Conservation (phyloP, 1,139 yeast species). For the Nakaseomyces nivariensis region DNA sequence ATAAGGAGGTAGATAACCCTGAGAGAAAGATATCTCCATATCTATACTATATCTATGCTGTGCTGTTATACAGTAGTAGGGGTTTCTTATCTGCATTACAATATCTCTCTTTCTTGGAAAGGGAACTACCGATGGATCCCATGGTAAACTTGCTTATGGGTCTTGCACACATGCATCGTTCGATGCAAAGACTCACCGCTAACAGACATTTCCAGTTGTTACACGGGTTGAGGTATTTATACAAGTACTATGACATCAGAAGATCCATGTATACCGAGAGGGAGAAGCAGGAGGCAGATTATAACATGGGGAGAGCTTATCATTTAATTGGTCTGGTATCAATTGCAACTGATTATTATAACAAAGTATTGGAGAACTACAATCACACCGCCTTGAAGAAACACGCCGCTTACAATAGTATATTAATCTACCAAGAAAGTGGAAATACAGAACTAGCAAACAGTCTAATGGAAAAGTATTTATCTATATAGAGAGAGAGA, state of each 20-base stretch:
- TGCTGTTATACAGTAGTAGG: constrained; percentile 70
- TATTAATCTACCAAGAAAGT: constrained; percentile 61
- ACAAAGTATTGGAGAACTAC: constrained; percentile 43
- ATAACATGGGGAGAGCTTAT: constrained; percentile 75
- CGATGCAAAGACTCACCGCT: constrained; percentile 80
- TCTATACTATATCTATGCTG: constrained; percentile 66
- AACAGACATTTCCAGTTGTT: constrained; percentile 80
- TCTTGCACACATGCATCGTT: constrained; percentile 76
- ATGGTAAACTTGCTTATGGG: constrained; percentile 68
- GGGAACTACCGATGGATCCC: constrained; percentile 61
- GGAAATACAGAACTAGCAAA: constrained; percentile 64
- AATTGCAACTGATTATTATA: constrained; percentile 64
- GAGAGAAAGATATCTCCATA: constrained; percentile 53
- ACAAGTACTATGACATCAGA: constrained; percentile 54
- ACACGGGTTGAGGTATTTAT: constrained; percentile 72
- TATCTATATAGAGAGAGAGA: constrained; percentile 24
- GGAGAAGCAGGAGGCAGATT: constrained; percentile 69
- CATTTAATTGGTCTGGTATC: constrained; percentile 71
- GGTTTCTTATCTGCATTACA: constrained; percentile 74
- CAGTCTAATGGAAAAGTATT: constrained; percentile 51
- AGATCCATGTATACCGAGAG: constrained; percentile 28
- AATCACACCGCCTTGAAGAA: constrained; percentile 48
- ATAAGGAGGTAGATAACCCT: constrained; percentile 34
- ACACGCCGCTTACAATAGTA: constrained; percentile 82
- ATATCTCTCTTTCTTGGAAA: constrained; percentile 54